A percentile compares a stretch with the other conserved stretches of the same genome.
Evolutionary conservation across 1,284 basidiomycete genomes (phyloP).

Genomic region (Ustilago nuda): DNA sequence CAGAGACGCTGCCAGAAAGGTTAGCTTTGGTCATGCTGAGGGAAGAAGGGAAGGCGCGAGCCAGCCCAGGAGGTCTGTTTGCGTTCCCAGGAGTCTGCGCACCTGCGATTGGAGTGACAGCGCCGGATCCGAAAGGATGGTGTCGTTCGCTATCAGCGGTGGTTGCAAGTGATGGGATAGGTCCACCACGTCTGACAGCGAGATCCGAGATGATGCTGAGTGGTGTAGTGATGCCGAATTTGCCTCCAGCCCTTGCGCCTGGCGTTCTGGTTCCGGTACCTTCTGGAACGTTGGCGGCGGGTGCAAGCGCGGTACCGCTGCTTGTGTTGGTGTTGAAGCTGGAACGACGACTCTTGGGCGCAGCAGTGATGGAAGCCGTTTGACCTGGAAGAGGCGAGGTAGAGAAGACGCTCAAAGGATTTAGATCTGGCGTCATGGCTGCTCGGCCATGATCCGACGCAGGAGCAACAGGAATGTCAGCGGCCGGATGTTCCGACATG

Average conservation of each 20-base stretch:
- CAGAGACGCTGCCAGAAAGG: conserved; percentile 17
- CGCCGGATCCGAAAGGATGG: conserved; percentile 64
- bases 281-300: conserved; percentile 29
- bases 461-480: conserved; percentile 53
- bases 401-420: conserved; percentile 11
- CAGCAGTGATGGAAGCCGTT: conserved; percentile 10
- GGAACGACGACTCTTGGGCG: conserved; percentile 42
- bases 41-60: conserved; percentile 42
- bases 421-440: conserved; percentile 27
- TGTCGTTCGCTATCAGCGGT: conserved; percentile 54
- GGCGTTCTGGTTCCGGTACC: conserved; percentile 51
- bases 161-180: conserved; percentile 34
- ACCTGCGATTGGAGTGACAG: conserved; percentile 60
- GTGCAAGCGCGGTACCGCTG: conserved; percentile 41
- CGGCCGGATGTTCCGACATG: conserved; percentile 26
- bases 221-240: conserved; percentile 55
- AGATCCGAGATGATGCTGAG: conserved; percentile 69
- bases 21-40: conserved; percentile 54
- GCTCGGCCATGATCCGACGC: conserved; percentile 54
- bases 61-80: conserved; percentile 31
- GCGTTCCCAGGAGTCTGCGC: conserved; percentile 55
- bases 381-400: conserved; percentile 34
- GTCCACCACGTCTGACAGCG: conserved; percentile 59
- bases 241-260: conserved; percentile 53
- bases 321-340: conserved; percentile 48